These are phyloP conservation scores for Fusarium austroafricanum DNA, from an alignment of 2,329 filamentous ascomycete species.

Conservation along the genomic window DNA sequence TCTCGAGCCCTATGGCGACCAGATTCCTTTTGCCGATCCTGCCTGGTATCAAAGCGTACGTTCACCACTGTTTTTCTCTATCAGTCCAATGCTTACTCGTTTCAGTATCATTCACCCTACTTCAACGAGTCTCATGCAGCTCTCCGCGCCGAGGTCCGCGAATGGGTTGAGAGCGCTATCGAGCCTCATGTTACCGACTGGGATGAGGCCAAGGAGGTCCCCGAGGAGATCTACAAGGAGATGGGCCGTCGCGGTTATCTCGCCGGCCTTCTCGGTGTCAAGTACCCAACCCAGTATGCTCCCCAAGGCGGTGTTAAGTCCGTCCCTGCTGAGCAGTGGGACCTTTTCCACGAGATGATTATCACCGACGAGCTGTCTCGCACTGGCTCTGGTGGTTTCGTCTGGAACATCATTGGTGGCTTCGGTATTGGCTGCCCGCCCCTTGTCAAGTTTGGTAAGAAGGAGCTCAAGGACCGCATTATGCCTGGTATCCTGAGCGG, in stretches of 20 bases:
- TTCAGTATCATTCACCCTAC: constrained; percentile 92
- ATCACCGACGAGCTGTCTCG: constrained; percentile 95
- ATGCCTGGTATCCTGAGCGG: constrained; percentile 88
- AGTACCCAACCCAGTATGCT: constrained; percentile 82
- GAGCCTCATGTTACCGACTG: constrained; percentile 94
- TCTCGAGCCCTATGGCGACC: constrained; percentile 84
- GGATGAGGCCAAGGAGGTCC: constrained; percentile 95
- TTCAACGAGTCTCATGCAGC: constrained; percentile 94
- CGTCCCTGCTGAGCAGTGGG: constrained; percentile 90
- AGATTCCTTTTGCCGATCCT: constrained; percentile 92
- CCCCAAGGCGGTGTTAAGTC: constrained; percentile 74
- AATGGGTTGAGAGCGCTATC: constrained; percentile 90
- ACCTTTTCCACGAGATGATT: constrained; percentile 97
- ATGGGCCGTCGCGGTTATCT: constrained; percentile 95
- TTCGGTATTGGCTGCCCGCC: constrained; percentile 95
- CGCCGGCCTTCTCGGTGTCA: constrained; percentile 86
- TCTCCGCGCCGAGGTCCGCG: constrained; percentile 87
- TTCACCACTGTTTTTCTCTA: constrained; percentile 4
- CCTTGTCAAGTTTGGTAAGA: constrained; percentile 89
- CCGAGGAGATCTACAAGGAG: constrained; percentile 90
- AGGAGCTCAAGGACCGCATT: constrained; percentile 86
- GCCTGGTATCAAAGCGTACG: constrained; percentile 94
- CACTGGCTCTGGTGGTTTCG: constrained; percentile 87
- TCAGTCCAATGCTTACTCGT: constrained; percentile 16
- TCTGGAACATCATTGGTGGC: constrained; percentile 98